Evolutionary conservation across 345 rosid species (phyloP).

Genomic region (Balakata baccata): DNA sequence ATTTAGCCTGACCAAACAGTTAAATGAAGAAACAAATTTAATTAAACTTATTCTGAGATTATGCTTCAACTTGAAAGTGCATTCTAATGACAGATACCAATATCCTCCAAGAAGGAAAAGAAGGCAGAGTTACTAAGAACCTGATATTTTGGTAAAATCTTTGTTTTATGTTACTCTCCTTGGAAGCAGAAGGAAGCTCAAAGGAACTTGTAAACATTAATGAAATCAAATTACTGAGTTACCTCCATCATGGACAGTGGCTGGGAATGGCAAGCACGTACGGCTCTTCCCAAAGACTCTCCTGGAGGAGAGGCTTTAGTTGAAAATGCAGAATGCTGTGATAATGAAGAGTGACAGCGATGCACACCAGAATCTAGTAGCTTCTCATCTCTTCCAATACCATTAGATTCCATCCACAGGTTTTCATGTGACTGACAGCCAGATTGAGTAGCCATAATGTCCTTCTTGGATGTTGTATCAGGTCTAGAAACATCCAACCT

Average conservation of each 20-base stretch:
- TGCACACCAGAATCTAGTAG: slow-evolving; percentile 51
- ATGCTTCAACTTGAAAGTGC: slow-evolving; percentile 6
- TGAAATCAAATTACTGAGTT: slow-evolving; percentile 18
- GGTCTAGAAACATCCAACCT: slow-evolving; percentile 44
- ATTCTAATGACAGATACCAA: background rate
- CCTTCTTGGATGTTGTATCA: slow-evolving; percentile 38
- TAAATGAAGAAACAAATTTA: background rate
- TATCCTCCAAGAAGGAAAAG: background rate
- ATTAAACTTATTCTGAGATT: background rate
- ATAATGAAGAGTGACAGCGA: slow-evolving; percentile 83
- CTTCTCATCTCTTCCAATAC: slow-evolving; percentile 38
- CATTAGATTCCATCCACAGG: slow-evolving; percentile 33
- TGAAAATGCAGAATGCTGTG: slow-evolving; percentile 58
- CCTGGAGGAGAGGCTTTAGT: slow-evolving; percentile 47
- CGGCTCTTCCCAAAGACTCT: slow-evolving; percentile 53
- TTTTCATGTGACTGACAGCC: slow-evolving; percentile 36
- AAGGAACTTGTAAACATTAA: background rate
- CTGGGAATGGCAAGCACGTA: slow-evolving; percentile 78
- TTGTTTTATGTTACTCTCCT: slow-evolving; percentile 11
- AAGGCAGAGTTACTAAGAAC: background rate
- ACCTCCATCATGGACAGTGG: slow-evolving; percentile 76
- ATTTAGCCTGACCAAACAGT: background rate
- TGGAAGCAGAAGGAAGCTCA: background rate
- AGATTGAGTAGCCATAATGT: slow-evolving; percentile 39
- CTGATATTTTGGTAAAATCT: background rate